Evolutionary conservation across 2,329 filamentous ascomycete species (phyloP).

Genomic region (Ceratocystis variospora): DNA sequence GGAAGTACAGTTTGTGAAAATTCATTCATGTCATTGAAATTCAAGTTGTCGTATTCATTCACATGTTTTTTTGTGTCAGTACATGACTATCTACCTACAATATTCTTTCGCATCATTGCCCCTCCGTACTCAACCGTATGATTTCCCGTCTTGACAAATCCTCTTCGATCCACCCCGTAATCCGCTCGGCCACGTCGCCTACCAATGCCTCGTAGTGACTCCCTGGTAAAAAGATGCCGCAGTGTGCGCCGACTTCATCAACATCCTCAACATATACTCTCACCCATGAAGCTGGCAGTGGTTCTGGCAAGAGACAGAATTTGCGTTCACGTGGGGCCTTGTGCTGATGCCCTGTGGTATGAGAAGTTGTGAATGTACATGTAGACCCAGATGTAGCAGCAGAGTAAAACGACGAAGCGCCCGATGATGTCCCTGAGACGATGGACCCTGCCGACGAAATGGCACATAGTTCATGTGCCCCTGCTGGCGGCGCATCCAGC

Average conservation of each 20-base stretch:
- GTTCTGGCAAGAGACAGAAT: slow-evolving; percentile 61
- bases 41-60: neutral
- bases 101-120: neutral
- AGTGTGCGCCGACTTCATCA: slow-evolving; percentile 77
- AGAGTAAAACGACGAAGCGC: neutral
- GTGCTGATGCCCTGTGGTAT: slow-evolving; percentile 13
- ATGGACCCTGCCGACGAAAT: neutral
- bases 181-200: slow-evolving; percentile 54
- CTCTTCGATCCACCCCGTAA: slow-evolving; percentile 57
- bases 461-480: too few species aligned
- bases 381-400: slow-evolving; percentile 13
- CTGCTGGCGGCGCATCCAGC: neutral
- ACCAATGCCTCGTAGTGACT: slow-evolving; percentile 63
- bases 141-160: slow-evolving; percentile 35
- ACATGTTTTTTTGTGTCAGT: neutral
- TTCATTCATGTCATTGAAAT: neutral
- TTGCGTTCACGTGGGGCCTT: slow-evolving; percentile 47
- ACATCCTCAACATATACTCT: slow-evolving; percentile 68
- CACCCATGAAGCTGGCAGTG: slow-evolving; percentile 51
- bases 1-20: neutral
- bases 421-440: neutral
- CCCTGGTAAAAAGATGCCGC: slow-evolving; percentile 62
- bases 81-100: neutral
- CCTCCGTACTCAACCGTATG: neutral
- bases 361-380: slow-evolving; percentile 4